Percentiles rank a stretch among this genome's conserved stretches.
Evolutionary conservation across 345 rosid genomes (phyloP).

Genomic region (Dovyalis caffra): DNA sequence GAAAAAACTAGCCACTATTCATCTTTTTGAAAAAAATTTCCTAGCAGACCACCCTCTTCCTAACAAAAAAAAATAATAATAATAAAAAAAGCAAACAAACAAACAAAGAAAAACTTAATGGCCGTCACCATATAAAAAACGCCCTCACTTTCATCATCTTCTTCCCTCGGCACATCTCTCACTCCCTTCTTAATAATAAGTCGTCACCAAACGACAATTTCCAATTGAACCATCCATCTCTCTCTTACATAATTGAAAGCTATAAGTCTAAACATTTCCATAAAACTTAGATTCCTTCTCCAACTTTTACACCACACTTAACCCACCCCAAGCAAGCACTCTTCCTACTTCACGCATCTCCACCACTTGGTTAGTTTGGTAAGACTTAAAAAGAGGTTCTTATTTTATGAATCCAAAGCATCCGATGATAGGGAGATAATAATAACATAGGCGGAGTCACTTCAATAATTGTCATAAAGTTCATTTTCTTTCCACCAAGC

Average conservation of each 20-base stretch:
- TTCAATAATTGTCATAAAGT: constrained; percentile 92
- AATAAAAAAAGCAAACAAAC: too few species aligned
- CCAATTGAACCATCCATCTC: constrained; percentile 1
- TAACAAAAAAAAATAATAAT: too few species aligned
- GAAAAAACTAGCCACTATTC: too few species aligned
- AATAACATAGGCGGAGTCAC: constrained; percentile 87
- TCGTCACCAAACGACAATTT: constrained; percentile 7
- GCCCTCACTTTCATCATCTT: too few species aligned
- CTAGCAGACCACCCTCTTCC: too few species aligned
- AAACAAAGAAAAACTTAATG: too few species aligned
- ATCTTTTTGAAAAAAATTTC: too few species aligned
- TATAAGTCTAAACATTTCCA: not conserved
- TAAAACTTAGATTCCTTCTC: not conserved
- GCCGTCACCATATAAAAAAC: too few species aligned
- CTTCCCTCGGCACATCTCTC: too few species aligned
- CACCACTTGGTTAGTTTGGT: not conserved
- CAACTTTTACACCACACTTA: not conserved
- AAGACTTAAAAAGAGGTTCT: constrained; percentile 15
- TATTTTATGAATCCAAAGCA: constrained; percentile 34
- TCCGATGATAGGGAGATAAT: constrained; percentile 33
- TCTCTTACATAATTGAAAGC: not conserved
- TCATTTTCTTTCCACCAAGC: constrained; percentile 97
- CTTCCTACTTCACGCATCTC: not conserved
- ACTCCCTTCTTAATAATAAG: not conserved
- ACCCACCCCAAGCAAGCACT: constrained; percentile 4